These are phyloP conservation scores for Botryotinia globosa DNA, from an alignment of 2,329 filamentous ascomycete genomes.

Conservation along the genomic window DNA sequence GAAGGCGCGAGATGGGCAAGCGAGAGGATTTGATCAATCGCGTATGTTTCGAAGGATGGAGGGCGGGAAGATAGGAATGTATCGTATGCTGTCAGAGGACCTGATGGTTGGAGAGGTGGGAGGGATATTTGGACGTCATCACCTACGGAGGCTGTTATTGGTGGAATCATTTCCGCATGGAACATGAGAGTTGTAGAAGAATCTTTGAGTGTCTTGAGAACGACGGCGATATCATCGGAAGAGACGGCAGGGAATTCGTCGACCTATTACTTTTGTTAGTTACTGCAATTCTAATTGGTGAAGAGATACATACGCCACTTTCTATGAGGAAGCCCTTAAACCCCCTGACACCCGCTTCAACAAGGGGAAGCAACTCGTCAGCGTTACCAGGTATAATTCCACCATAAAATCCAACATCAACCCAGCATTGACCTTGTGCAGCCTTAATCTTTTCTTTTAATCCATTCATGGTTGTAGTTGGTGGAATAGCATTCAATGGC, in stretches of 20 bases:
- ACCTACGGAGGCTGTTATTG: conserved; percentile 73
- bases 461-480: conserved; percentile 82
- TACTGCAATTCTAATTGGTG: neutral
- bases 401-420: conserved; percentile 98
- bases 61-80: conserved; percentile 92
- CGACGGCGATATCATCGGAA: conserved; percentile 70
- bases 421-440: conserved; percentile 87
- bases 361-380: conserved; percentile 71
- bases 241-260: conserved; percentile 96
- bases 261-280: conserved; percentile 53
- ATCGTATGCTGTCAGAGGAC: conserved; percentile 72
- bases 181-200: conserved; percentile 94
- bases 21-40: conserved; percentile 80
- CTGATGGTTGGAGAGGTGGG: conserved; percentile 67
- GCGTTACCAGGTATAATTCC: conserved; percentile 90
- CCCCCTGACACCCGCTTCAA: conserved; percentile 82
- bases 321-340: conserved; percentile 99
- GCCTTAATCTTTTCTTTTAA: conserved; percentile 84
- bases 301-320: conserved; percentile 68
- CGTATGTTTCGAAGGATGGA: conserved; percentile 85
- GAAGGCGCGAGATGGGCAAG: conserved; percentile 76
- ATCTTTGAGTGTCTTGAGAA: conserved; percentile 76
- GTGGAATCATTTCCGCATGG: conserved; percentile 97
- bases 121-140: conserved; percentile 70
- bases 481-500: conserved; percentile 95